Evolutionary conservation across 768 basidiomycete species (phyloP).

Genomic region (Roridomyces roridus): DNA sequence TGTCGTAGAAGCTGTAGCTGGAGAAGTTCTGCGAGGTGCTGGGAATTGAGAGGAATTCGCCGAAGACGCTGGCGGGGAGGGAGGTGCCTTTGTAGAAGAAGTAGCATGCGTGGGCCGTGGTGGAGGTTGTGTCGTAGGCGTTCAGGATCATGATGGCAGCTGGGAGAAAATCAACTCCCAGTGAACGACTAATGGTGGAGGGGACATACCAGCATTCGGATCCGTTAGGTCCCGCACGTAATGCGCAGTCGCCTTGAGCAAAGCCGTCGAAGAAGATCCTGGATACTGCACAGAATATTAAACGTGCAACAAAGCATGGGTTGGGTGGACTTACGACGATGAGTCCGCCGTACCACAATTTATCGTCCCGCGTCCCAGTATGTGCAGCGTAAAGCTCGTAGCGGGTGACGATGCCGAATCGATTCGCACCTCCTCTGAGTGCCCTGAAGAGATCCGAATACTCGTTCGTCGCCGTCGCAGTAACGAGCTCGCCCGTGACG

Average conservation of each 20-base stretch:
- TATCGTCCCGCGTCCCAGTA: slow-evolving; percentile 43
- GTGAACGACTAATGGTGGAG: neutral
- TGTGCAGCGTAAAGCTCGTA: slow-evolving; percentile 46
- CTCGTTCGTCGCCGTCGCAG: slow-evolving; percentile 44
- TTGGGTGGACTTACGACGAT: too few species aligned
- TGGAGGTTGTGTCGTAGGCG: slow-evolving; percentile 28
- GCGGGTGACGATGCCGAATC: slow-evolving; percentile 52
- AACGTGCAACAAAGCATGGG: too few species aligned
- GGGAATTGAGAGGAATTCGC: too few species aligned
- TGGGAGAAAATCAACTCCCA: too few species aligned
- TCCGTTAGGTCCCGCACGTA: slow-evolving; percentile 42
- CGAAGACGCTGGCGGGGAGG: slow-evolving; percentile 34
- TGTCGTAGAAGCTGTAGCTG: too few species aligned
- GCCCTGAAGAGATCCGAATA: slow-evolving; percentile 50
- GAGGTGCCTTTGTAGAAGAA: slow-evolving; percentile 44
- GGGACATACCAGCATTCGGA: slow-evolving; percentile 40
- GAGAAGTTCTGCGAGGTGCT: too few species aligned
- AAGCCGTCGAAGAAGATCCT: slow-evolving; percentile 39
- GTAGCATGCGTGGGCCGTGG: slow-evolving; percentile 29
- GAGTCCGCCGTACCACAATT: slow-evolving; percentile 45
- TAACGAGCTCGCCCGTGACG: slow-evolving; percentile 45
- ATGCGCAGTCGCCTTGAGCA: slow-evolving; percentile 40
- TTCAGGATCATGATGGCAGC: slow-evolving; percentile 29
- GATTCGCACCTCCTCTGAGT: slow-evolving; percentile 49
- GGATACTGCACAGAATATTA: too few species aligned